A percentile compares a stretch with the other conserved stretches of the same genome.
These are phyloP conservation scores for Mycosarcoma mackinlayi DNA, from an alignment of 1,284 basidiomycete species.

Conservation along the genomic window DNA sequence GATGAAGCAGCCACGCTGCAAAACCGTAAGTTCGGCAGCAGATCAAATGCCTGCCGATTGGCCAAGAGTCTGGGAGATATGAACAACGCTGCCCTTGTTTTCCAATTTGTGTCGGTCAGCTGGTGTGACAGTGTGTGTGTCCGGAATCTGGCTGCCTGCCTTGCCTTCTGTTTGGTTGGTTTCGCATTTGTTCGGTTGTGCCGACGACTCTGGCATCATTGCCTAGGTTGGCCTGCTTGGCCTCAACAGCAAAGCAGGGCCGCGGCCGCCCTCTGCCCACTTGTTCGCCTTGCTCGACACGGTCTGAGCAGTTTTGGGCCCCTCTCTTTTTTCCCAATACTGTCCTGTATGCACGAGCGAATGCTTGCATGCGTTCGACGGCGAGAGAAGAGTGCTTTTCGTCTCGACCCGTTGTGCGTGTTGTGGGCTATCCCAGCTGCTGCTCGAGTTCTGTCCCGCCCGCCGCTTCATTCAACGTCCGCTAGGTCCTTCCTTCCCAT, in stretches of 20 bases:
- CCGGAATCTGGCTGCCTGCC: slow-evolving; percentile 1
- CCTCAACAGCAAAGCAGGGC: too few species aligned
- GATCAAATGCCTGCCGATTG: slow-evolving; percentile 46
- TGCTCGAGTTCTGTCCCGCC: background rate
- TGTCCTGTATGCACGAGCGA: slow-evolving; percentile 14
- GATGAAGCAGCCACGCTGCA: too few species aligned
- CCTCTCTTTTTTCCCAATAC: background rate
- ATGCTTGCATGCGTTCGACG: background rate
- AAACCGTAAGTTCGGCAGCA: slow-evolving; percentile 33
- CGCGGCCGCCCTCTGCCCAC: slow-evolving; percentile 11
- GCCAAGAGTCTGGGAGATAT: slow-evolving; percentile 50
- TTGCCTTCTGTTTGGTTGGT: background rate
- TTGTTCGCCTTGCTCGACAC: background rate
- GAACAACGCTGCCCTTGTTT: background rate
- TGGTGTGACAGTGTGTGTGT: slow-evolving; percentile 25
- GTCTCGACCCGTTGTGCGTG: background rate
- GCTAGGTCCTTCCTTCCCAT: background rate
- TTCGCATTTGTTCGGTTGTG: slow-evolving; percentile 35
- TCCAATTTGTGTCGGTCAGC: slow-evolving; percentile 21
- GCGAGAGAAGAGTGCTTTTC: slow-evolving; percentile 5
- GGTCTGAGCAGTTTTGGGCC: background rate
- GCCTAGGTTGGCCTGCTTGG: background rate
- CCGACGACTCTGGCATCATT: slow-evolving; percentile 16
- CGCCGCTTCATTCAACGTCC: slow-evolving; percentile 2
- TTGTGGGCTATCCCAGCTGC: background rate